A percentile compares a stretch with the other conserved stretches of the same genome.
phyloP scores from a whole-genome alignment of 176 grass and related monocot genomes.

The Saccharum officinarum region DNA sequence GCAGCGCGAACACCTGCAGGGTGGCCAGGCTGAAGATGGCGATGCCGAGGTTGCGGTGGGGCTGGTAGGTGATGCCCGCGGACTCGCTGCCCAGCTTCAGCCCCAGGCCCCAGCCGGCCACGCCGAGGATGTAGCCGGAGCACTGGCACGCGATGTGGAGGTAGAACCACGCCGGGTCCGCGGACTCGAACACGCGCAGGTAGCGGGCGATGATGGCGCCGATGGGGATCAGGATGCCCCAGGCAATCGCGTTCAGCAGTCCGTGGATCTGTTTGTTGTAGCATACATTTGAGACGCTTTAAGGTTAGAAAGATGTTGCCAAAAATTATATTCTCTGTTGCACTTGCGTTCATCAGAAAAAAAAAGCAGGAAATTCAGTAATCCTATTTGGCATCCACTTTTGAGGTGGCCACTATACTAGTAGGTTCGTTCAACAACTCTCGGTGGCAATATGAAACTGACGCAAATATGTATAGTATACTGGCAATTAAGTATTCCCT shows the following conservation, averaged over 20 bases:
- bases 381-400: not conserved
- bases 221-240: conserved; percentile 77
- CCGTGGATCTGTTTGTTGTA: conserved; percentile 68
- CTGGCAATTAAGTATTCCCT: not conserved
- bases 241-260: conserved; percentile 66
- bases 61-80: conserved; percentile 39
- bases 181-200: conserved; percentile 68
- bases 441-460: not conserved
- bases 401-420: not conserved
- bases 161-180: conserved; percentile 92
- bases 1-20: conserved; percentile 85
- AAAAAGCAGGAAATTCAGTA: not conserved
- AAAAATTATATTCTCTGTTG: not conserved
- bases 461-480: not conserved
- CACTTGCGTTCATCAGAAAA: not conserved
- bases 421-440: conserved; percentile 5
- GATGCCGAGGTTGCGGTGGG: conserved; percentile 79
- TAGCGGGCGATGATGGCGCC: conserved; percentile 91
- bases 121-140: conserved; percentile 74
- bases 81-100: conserved; percentile 96
- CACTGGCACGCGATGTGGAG: conserved; percentile 85
- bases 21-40: conserved; percentile 82
- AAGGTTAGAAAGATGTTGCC: not conserved
- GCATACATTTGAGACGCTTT: too few species aligned
- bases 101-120: conserved; percentile 87